Evolutionary conservation across 1,284 basidiomycete species (phyloP), one percentile per base, ranked within the genome.

Genomic region (Leccinum angustisporum): DNA sequence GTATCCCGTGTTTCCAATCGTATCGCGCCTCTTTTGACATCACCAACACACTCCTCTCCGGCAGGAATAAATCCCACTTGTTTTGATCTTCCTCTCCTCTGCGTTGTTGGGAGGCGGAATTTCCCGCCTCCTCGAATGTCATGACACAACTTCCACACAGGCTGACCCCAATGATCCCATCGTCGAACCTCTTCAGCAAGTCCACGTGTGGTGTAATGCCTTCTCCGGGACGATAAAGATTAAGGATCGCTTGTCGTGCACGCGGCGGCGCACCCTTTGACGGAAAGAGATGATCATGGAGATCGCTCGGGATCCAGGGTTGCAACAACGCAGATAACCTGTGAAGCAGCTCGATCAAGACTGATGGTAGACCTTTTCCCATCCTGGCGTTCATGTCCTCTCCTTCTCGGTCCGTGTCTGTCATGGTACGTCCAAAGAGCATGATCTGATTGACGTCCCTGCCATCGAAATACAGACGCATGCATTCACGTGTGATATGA

Each of bases 161-260:
- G 68, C 88, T 92, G 61, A 94, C 82, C 11, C 90, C 90, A 38
- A 94, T 81, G 64, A 94, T 93, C 2, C 90, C 91, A 70, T 94
- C 91, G 13, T 83, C 90, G 68, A 88, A 94, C 18, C 92, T 83
- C 50, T 80, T 78, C 8, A 91, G 79, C 40, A 94, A 78, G 70
- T 94, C 92, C 52, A 94, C 84, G 67, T 94, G 92, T 0, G 90
- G 81, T 1, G 85, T 79, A 65, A 94, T 94, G 10, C 92, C 92
- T 70, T 93, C 87, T 1, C 91, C 91, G 0, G 90, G 89, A 55
- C 78, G 76, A 70, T 94, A 94, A 4, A 91, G 76, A 71, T 94
- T 94, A 58, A 94, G 67, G 61, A 94, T 94, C 1, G 85, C 89
- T 70, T 94, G 92, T 34, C 91, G 81, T 0, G 88, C 85, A 48